These are phyloP conservation scores for Diaporthe batatas DNA, from an alignment of 2,329 filamentous ascomycete species.

Conservation along the genomic window DNA sequence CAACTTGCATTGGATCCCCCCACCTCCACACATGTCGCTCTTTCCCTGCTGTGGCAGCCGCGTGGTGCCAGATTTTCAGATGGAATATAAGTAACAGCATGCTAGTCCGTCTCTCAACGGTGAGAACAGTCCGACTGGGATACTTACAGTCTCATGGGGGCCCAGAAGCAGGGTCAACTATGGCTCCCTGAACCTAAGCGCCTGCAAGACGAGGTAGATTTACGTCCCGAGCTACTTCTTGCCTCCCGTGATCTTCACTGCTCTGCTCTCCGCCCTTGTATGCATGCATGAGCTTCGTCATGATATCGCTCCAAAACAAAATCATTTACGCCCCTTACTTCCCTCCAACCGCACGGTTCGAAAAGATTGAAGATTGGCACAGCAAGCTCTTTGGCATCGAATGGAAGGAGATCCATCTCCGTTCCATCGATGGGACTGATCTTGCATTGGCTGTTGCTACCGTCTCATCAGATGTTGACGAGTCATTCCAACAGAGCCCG, in stretches of 20 bases:
- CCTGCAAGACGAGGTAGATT: conserved; percentile 48
- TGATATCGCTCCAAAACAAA: conserved; percentile 83
- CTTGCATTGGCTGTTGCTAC: conserved; percentile 71
- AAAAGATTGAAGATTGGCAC: conserved; percentile 75
- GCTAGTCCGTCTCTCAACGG: conserved; percentile 36
- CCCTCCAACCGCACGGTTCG: conserved; percentile 76
- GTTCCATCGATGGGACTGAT: conserved; percentile 73
- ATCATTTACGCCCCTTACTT: conserved; percentile 86
- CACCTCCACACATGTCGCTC: conserved; percentile 14
- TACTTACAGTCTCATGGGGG: conserved; percentile 37
- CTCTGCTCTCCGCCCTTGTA: conserved; percentile 77
- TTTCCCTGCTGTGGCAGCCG: background rate
- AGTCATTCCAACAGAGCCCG: background rate
- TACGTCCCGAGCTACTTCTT: conserved; percentile 63
- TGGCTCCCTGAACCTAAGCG: conserved; percentile 1
- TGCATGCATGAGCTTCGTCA: conserved; percentile 77
- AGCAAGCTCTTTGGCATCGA: conserved; percentile 69
- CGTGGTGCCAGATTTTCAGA: background rate
- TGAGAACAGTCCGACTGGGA: background rate
- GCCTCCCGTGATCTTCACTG: conserved; percentile 75
- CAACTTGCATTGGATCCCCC: background rate
- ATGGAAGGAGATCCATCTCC: conserved; percentile 75
- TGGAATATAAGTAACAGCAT: conserved; percentile 35
- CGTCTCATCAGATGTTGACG: conserved; percentile 46
- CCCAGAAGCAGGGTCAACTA: conserved; percentile 1